Conservation (phyloP, 208 protist species). For the Leishmania major region DNA sequence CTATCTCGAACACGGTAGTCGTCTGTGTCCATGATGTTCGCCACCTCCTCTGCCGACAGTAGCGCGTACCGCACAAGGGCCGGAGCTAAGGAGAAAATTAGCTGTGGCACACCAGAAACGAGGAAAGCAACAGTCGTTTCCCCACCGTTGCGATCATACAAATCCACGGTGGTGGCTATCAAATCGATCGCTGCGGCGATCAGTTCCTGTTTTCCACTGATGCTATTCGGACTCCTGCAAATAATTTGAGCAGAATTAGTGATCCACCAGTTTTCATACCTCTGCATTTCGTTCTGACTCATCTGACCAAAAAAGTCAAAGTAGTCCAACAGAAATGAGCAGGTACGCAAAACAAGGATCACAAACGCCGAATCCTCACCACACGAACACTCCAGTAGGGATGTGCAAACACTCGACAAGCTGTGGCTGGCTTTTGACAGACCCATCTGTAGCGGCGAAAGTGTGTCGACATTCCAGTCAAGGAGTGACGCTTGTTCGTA, state of each 20-base stretch:
- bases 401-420: slow-evolving; percentile 68
- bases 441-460: slow-evolving; percentile 79
- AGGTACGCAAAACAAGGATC: slow-evolving; percentile 70
- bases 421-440: slow-evolving; percentile 59
- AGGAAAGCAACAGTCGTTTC: slow-evolving; percentile 56
- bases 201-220: slow-evolving; percentile 49
- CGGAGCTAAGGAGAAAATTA: slow-evolving; percentile 46
- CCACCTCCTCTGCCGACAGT: slow-evolving; percentile 78
- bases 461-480: slow-evolving; percentile 82
- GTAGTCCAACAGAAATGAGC: slow-evolving; percentile 82
- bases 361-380: slow-evolving; percentile 56
- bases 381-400: slow-evolving; percentile 57
- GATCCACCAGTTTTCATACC: slow-evolving; percentile 57
- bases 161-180: slow-evolving; percentile 51
- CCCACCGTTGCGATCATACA: slow-evolving; percentile 64
- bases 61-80: slow-evolving; percentile 58
- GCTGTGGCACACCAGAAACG: slow-evolving; percentile 34
- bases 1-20: slow-evolving; percentile 76
- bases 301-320: slow-evolving; percentile 73
- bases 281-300: slow-evolving; percentile 32
- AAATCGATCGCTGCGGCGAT: slow-evolving; percentile 72
- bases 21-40: slow-evolving; percentile 71
- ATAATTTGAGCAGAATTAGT: slow-evolving; percentile 51
- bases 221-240: slow-evolving; percentile 25
- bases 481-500: slow-evolving; percentile 84